Base-by-base conservation (phyloP, 768 basidiomycete species). In the Suillus spraguei region DNA sequence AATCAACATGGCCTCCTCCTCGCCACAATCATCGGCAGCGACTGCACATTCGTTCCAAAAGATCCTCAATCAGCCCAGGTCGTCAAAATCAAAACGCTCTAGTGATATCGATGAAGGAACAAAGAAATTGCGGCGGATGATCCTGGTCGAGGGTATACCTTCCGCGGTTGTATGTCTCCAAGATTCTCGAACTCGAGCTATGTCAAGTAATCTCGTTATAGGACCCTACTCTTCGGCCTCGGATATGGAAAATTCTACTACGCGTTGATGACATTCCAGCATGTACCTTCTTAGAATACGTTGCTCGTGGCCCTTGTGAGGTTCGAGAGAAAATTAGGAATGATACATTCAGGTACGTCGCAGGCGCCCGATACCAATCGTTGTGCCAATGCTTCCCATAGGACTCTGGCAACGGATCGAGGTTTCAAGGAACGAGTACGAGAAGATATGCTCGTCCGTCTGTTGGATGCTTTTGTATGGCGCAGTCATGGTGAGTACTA, bases 401-500 rank as follows among this genome's bases (percentile, higher is more conserved):
- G 93, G 63, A 99, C 97, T 17, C 78, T 99, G 28, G 96, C 97
- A 2, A 99, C 97, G 1, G 97, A 99, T 76, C 87, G 90, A 69
- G 94, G 92, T n/a, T 99, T 99, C 80, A 97, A 97, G 76, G 94
- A 96, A 71, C 90, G 93, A 62, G 97, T 99, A 16, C 88, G 92
- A 36, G 97, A 99, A 77, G 95, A 97, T 69, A 96, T 96, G 94
- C 85, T 99, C 28, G 91, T 99, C 65, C 88, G 97, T 49, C 78
- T 98, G n/a, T 79, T 99, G 47, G 97, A 99, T 72, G 97, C 97
- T 2, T 99, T 98, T 76, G 96, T 98, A 4, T 99, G 97, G 97
- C 83, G 93, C 66, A 96, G 90, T 76, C 85, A 93, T 66, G 94
- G 95, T 94, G 32, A 59, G 80, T 70, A 41, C 24, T 46, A 39